Evolutionary conservation across 768 basidiomycete species (phyloP).

Genomic region (Epithele typhae): DNA sequence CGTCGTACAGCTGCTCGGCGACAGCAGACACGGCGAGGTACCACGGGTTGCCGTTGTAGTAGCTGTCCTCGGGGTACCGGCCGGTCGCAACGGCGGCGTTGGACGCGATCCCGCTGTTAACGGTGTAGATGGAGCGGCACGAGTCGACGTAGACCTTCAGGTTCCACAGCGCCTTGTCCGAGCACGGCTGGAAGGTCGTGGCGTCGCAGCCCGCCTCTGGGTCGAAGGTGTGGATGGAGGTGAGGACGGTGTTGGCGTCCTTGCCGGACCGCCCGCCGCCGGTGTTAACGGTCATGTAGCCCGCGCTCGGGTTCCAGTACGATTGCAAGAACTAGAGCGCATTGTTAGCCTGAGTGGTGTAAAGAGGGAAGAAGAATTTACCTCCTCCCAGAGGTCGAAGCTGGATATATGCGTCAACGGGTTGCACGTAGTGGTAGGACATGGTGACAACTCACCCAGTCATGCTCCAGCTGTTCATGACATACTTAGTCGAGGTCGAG

Average conservation of each 20-base stretch:
- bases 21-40: constrained; percentile 68
- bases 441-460: constrained; percentile 45
- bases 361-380: constrained; percentile 75
- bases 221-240: constrained; percentile 79
- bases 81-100: constrained; percentile 65
- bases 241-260: constrained; percentile 68
- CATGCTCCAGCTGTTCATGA: constrained; percentile 63
- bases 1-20: constrained; percentile 77
- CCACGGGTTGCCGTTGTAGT: constrained; percentile 74
- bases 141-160: constrained; percentile 68
- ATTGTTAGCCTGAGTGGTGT: constrained; percentile 55
- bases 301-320: constrained; percentile 64
- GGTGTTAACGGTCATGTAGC: constrained; percentile 71
- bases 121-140: constrained; percentile 62
- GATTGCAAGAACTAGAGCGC: constrained; percentile 76
- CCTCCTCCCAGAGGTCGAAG: constrained; percentile 76
- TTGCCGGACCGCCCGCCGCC: constrained; percentile 70
- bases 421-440: neutral
- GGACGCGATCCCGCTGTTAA: constrained; percentile 57
- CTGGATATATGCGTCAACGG: constrained; percentile 26
- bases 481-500: constrained; percentile 77
- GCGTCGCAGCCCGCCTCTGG: constrained; percentile 66
- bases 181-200: constrained; percentile 79
- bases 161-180: constrained; percentile 70
- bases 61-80: constrained; percentile 74